Evolutionary conservation across 345 rosid genomes (phyloP), one percentile per base, ranked within the genome.

Genomic region (Leavenworthia alabamica): DNA sequence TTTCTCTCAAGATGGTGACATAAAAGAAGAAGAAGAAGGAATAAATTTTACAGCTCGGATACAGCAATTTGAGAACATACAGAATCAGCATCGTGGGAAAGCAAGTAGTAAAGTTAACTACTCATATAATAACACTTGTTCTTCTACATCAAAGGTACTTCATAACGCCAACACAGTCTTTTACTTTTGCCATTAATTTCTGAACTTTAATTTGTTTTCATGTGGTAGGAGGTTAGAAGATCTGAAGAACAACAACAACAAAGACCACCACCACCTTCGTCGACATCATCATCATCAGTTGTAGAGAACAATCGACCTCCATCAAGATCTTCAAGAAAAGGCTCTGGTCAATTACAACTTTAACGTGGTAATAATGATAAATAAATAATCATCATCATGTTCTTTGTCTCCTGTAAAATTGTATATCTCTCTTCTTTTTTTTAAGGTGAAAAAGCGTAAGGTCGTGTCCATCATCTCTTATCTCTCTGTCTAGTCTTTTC

Each of bases 51-150:
- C 72, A 54, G 77, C 79, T 0, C 77, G 81, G 74, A 83, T 88
- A 68, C 93, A 86, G 52, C 95, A 88, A 67, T 90, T 94, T 78
- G 84, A 82, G 77, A 83, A 88, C 64, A 83, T 86, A 83, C 99
- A 84, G 77, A 67, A 17, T 49, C 93, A 83, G 66, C 99, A 94
- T 67, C 96, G 90, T 10, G 70, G 68, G 67, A 85, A 78, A 41
- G 82, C 80, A 41, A 89, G 79, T 72, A 66, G 64, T 44, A 86
- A 72, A 62, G 78, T 80, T 46, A 82, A 75, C 45, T 57, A 78
- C 59, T 80, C 77, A 45, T 62, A 75, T 16, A 77, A 70, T 42
- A 79, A 46, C 39, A 77, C 58, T 64, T 73, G 83, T 37, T 51
- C 76, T 56, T 68, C 82, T 37, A 68, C 66, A 23, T 72, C 79